Percentiles rank a stretch among this genome's conserved stretches.
Evolutionary conservation across 2,329 filamentous ascomycete genomes (phyloP).

Genomic region (Trichoderma hamatum): DNA sequence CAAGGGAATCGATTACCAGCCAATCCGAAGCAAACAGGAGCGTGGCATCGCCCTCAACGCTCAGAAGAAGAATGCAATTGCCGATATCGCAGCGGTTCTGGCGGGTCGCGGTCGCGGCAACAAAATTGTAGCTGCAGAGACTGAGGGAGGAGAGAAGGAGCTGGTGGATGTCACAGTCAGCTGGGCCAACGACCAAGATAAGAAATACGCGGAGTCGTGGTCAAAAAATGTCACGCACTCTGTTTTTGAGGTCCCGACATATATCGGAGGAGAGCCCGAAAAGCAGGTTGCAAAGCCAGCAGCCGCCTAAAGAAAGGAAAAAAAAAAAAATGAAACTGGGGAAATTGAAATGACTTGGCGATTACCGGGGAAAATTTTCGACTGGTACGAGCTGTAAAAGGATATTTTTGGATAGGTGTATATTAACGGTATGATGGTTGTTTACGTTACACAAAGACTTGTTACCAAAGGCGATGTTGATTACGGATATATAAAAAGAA

Average conservation of each 20-base stretch:
- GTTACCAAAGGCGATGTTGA: constrained; percentile 20
- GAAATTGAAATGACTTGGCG: not conserved
- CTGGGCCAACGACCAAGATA: constrained; percentile 56
- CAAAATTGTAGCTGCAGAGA: constrained; percentile 42
- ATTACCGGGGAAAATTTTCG: not conserved
- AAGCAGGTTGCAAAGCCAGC: constrained; percentile 3
- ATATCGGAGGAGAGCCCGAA: constrained; percentile 11
- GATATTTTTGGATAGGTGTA: constrained; percentile 2
- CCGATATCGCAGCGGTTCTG: constrained; percentile 65
- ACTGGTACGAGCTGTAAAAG: not conserved
- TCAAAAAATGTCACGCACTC: constrained; percentile 57
- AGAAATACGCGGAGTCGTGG: constrained; percentile 53
- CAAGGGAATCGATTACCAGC: constrained; percentile 40
- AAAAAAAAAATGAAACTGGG: not conserved
- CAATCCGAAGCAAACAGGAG: constrained; percentile 45
- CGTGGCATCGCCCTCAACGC: constrained; percentile 59
- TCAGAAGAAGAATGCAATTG: constrained; percentile 64
- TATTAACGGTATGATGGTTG: constrained; percentile 5
- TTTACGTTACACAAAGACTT: constrained; percentile 1
- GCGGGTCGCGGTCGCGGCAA: constrained; percentile 56
- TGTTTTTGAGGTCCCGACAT: constrained; percentile 39
- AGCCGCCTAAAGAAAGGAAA: not conserved
- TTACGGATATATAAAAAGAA: constrained; percentile 2
- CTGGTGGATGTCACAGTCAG: constrained; percentile 51
- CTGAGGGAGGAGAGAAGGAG: constrained; percentile 31